phyloP scores from a whole-genome alignment of 495 filamentous ascomycete genomes.

The Aspergillus haitiensis region DNA sequence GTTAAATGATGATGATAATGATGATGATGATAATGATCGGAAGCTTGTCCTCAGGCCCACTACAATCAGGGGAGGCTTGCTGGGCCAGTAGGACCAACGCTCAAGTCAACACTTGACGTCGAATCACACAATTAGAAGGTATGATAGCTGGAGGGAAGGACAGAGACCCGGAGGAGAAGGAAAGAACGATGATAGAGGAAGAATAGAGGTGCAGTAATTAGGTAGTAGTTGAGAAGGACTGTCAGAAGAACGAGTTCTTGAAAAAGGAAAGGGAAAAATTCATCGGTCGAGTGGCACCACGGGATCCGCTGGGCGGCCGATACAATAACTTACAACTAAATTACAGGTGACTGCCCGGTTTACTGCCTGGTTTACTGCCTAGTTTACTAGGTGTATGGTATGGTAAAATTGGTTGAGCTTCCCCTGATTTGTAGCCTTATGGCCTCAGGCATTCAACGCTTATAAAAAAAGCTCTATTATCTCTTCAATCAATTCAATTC shows the following conservation, averaged over 20 bases:
- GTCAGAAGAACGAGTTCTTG: conserved; percentile 5
- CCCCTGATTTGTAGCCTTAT: conserved; percentile 1
- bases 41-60: conserved; percentile 13
- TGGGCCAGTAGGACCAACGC: background rate
- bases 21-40: conserved; percentile 12
- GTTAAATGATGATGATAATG: background rate
- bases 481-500: background rate
- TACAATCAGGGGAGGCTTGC: conserved; percentile 13
- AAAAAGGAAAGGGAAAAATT: conserved; percentile 14
- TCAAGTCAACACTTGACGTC: background rate
- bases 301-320: conserved; percentile 2
- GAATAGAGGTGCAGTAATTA: conserved; percentile 1
- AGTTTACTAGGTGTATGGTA: conserved; percentile 4
- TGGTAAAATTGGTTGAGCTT: conserved; percentile 1
- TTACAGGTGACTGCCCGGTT: background rate
- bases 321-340: background rate
- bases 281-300: conserved; percentile 17
- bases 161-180: background rate
- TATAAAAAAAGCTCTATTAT: background rate
- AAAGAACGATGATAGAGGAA: conserved; percentile 6
- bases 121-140: conserved; percentile 2
- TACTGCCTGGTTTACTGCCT: too few species aligned
- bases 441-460: background rate
- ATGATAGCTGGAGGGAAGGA: background rate
- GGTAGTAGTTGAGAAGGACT: conserved; percentile 7